These are phyloP conservation scores for Centella asiatica DNA, from an alignment of 129 eudicot genomes.

Conservation along the genomic window DNA sequence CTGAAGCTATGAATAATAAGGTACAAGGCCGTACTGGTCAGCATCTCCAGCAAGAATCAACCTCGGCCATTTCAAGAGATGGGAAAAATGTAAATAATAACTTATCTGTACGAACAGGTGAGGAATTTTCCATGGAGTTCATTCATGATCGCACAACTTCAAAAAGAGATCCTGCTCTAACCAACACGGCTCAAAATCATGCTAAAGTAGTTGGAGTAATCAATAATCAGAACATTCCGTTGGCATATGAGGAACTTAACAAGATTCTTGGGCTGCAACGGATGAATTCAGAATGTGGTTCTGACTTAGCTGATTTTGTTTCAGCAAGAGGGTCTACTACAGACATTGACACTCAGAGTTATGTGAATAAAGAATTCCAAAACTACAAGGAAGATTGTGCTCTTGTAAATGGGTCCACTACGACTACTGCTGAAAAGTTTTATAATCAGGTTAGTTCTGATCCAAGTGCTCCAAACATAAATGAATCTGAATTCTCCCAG, in stretches of 20 bases:
- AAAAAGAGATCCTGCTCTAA: constrained; percentile 25
- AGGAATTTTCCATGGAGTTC: constrained; percentile 59
- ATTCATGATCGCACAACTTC: constrained; percentile 46
- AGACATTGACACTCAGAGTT: constrained; percentile 16
- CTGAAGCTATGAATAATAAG: constrained; percentile 34
- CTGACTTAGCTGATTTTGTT: constrained; percentile 36
- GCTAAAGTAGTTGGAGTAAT: constrained; percentile 27
- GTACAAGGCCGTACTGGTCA: constrained; percentile 33
- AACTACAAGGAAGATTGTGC: constrained; percentile 11
- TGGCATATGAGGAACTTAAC: constrained; percentile 46
- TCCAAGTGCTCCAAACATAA: constrained; percentile 25
- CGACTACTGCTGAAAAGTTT: constrained; percentile 12
- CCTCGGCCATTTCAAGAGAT: constrained; percentile 14
- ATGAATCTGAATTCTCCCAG: constrained; percentile 31
- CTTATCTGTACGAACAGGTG: constrained; percentile 59
- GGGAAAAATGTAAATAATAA: constrained; percentile 33
- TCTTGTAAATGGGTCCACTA: constrained; percentile 9
- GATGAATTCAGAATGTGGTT: constrained; percentile 62
- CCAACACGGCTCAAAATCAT: constrained; percentile 26
- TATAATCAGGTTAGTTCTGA: constrained; percentile 12
- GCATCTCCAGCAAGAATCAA: constrained; percentile 30
- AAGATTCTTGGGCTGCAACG: constrained; percentile 49
- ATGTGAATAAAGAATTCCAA: constrained; percentile 10
- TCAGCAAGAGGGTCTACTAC: constrained; percentile 43
- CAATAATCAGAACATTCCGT: constrained; percentile 25